Evolutionary conservation across 768 basidiomycete species (phyloP), one percentile per base, ranked within the genome.

Genomic region (Leucocoprinus sp.): DNA sequence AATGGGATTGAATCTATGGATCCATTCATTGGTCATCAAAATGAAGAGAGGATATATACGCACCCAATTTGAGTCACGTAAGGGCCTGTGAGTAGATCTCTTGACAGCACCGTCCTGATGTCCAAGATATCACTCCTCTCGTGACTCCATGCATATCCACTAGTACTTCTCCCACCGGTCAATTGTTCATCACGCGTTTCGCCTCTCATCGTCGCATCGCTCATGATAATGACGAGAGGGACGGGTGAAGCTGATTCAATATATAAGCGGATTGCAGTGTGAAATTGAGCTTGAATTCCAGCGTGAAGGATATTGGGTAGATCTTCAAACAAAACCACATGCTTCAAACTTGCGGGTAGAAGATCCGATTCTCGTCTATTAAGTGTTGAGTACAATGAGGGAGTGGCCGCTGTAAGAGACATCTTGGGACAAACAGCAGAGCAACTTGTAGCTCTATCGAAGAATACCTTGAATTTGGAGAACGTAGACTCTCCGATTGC

Each of bases 251-350:
- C 51, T 0, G 66, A 46, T 2, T 64, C 54, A 8, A 81, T 73
- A 36, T 91, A 71, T 1, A 74, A 59, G 39, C 78, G 64, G 1
- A 96, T 59, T 4, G 82, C 70, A 0, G 75, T 69, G 57, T 92
- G 91, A 60, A 95, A 93, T 7, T 75, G 74, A 11, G 66, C 63
- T 55, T 80, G 82, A 0, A 83, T 88, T 18, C 71, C 65, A 4
- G 67, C 61, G 62, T 92, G 90, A 4, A 90, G 67, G 44, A 97
- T 77, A 57, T 98, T 97, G 0, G 95, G 96, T 1, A 99, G 73
- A 46, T 93, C 87, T 63, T 93, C 90, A 6, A 96, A 68, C 3
- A 97, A 77, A 42, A 97, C 72, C 5, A 93, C 57, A 26, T 80
- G 79, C 0, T 71, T 74, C 14, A 17, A 11, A 2, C 37, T 4